A percentile compares a stretch with the other conserved stretches of the same genome.
phyloP scores from a whole-genome alignment of 306 rosid genomes.

The Malus asiatica region DNA sequence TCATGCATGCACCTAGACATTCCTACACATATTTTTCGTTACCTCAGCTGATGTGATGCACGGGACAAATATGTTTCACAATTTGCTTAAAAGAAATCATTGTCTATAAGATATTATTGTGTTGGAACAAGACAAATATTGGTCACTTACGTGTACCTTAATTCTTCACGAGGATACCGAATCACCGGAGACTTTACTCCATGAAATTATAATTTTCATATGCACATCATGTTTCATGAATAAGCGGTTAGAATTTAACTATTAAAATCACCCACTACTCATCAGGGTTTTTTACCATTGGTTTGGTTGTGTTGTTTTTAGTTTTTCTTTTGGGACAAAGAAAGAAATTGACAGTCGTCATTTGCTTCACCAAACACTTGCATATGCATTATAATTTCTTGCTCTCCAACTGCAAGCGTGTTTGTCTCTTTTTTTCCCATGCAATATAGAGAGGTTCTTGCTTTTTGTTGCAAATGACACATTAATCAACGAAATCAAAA shows the following conservation, averaged over 20 bases:
- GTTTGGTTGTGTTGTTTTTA: slow-evolving; percentile 8
- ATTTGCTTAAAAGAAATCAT: no score
- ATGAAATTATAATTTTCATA: no score
- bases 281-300: slow-evolving; percentile 1
- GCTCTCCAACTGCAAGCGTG: slow-evolving; percentile 39
- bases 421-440: background rate
- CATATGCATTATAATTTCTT: slow-evolving; percentile 18
- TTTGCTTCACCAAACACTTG: slow-evolving; percentile 33
- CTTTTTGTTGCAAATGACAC: background rate
- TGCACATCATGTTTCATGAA: no score
- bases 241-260: background rate
- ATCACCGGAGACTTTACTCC: no score
- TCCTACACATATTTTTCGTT: no score
- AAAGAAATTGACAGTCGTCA: slow-evolving; percentile 13
- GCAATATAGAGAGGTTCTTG: background rate
- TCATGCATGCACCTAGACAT: no score
- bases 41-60: no score
- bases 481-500: background rate
- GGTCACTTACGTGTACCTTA: background rate
- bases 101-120: background rate
- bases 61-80: no score
- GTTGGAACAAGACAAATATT: background rate
- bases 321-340: slow-evolving; percentile 14
- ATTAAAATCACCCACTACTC: slow-evolving; percentile 6
- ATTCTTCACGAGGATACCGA: no score